Base-by-base conservation (phyloP, 306 rosid genomes). In the Inga oerstediana region DNA sequence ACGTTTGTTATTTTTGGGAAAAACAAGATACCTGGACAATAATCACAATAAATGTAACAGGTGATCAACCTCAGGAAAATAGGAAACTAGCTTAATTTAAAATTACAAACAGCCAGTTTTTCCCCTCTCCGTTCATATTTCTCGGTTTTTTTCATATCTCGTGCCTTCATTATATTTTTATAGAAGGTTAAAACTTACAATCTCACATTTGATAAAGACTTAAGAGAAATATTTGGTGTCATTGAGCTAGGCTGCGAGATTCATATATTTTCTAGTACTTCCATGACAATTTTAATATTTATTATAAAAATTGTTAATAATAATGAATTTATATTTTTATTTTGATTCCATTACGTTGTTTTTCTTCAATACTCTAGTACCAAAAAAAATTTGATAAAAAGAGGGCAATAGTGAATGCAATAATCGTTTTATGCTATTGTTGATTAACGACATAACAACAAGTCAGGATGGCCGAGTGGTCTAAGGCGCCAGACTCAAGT, bases 391-490 rank as follows among this genome's bases (percentile, higher is more conserved):
- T 27, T 19, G 24, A 54, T 8, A 7, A 54, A 3, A 2, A 54
- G 8, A 19, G 1, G 8, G 24, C 41, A 37, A 37, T 5, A 37
- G 0, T 0, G 7, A 4, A 4, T 8, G 8, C 6, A 7, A 45
- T 45, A 12, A 10, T 11, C 48, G 1, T 7, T 44, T 44, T 7
- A 1, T 45, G 2, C 1, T 10, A 5, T 39, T 6, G 0, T 39
- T 39, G 7, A 37, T 5, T 37, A 13, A 44, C 0, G 10, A 9
- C 0, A 0, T 0, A 1, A 10, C 13, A 44, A 5, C 10, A 44
- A 2, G 56, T 49, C 56, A 49, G 56, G 56, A 49, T 49, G 56
- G 56, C 56, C 56, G 56, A 49, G 56, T 49, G 56, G 56, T 49
- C 56, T 49, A 49, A 49, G 56, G 56, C 56, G 56, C 56, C 56